phyloP scores from a whole-genome alignment of 768 basidiomycete genomes.

The Russula earlei region DNA sequence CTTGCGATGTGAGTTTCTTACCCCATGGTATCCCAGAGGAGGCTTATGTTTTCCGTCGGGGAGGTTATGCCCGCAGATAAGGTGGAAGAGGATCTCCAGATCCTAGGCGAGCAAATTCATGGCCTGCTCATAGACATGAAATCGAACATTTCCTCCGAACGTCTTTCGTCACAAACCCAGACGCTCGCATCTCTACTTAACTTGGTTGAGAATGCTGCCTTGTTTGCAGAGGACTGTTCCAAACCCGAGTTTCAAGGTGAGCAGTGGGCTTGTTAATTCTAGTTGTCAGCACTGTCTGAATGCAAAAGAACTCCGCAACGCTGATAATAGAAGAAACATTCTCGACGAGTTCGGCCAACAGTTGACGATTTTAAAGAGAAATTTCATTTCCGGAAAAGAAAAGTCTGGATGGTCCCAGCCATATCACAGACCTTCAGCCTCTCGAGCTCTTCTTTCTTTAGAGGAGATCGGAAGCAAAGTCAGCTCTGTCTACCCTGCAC shows the following conservation, averaged over 20 bases:
- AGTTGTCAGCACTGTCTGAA: neutral
- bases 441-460: neutral
- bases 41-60: neutral
- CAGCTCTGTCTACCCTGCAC: neutral
- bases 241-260: neutral
- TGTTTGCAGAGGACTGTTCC: conserved; percentile 12
- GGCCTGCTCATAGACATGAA: conserved; percentile 1
- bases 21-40: neutral
- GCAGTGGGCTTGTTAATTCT: neutral
- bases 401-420: neutral
- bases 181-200: neutral
- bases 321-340: neutral
- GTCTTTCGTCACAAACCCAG: neutral
- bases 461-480: neutral
- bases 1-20: conserved; percentile 2
- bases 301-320: neutral
- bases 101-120: neutral
- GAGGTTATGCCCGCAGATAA: neutral
- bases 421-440: neutral
- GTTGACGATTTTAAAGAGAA: conserved; percentile 1
- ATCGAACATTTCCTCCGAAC: neutral
- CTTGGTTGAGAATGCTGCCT: conserved; percentile 2
- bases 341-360: neutral
- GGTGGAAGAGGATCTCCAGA: neutral
- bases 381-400: conserved; percentile 6